Evolutionary conservation across 352 stramenopile species (phyloP).

Genomic region (Globisporangium nunn): DNA sequence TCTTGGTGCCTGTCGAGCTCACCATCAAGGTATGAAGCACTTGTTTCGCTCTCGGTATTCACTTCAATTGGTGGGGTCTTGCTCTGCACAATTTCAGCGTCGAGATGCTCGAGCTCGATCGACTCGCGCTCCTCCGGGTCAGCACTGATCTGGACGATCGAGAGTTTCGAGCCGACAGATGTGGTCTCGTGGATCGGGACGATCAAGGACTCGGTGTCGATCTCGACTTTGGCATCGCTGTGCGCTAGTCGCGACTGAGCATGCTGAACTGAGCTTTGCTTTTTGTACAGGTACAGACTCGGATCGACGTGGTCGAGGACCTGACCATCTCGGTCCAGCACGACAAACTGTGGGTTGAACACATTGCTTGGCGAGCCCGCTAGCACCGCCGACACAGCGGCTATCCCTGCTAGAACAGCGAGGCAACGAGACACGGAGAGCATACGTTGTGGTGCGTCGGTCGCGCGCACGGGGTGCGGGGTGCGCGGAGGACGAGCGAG

Average conservation of each 20-base stretch:
- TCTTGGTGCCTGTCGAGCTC: background rate
- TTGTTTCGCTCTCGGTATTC: background rate
- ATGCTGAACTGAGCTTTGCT: conserved; percentile 4
- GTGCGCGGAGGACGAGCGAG: no score
- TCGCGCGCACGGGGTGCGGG: background rate
- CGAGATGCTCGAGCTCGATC: background rate
- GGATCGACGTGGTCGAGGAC: conserved; percentile 24
- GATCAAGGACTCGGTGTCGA: background rate
- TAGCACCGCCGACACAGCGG: background rate
- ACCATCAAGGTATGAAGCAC: background rate
- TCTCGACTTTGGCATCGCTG: background rate
- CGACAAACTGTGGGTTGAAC: conserved; percentile 21
- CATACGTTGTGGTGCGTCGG: background rate
- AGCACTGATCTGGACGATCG: background rate
- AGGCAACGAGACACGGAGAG: background rate
- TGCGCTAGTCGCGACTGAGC: background rate
- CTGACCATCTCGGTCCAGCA: conserved; percentile 27
- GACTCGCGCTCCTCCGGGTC: background rate
- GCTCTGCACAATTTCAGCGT: background rate
- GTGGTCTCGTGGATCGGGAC: background rate
- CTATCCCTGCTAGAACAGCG: background rate
- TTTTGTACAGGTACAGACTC: conserved; percentile 19
- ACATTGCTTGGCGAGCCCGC: background rate
- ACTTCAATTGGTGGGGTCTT: background rate
- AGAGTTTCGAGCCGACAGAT: background rate